Conservation (phyloP, 2,329 filamentous ascomycete species). For the Calonectria henricotiae region DNA sequence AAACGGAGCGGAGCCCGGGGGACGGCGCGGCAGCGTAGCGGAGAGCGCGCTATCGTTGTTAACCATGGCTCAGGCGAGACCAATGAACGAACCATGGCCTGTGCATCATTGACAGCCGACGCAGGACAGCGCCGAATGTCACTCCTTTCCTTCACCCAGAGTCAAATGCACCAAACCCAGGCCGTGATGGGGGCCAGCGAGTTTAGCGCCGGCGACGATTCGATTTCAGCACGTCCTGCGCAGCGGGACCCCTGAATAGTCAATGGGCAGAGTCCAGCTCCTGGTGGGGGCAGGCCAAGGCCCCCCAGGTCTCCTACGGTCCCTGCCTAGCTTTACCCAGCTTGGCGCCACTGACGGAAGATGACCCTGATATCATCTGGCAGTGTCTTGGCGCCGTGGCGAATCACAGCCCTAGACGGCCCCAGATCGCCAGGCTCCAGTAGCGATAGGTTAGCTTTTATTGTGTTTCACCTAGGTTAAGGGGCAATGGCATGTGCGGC, state of each 20-base stretch:
- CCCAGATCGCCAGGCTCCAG: not conserved
- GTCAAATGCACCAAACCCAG: constrained; percentile 23
- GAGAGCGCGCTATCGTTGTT: constrained; percentile 16
- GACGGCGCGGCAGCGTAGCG: constrained; percentile 16
- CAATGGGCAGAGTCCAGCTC: constrained; percentile 15
- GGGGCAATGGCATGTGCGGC: constrained; percentile 14
- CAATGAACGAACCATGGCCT: constrained; percentile 33
- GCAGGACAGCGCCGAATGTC: constrained; percentile 13
- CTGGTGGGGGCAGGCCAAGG: constrained; percentile 22
- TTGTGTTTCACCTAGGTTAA: constrained; percentile 24
- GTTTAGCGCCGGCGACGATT: constrained; percentile 28
- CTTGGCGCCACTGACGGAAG: constrained; percentile 29
- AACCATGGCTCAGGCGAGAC: constrained; percentile 18
- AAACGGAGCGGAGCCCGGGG: constrained; percentile 15
- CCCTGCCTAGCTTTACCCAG: not conserved
- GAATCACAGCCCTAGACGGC: constrained; percentile 16
- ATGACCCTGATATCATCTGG: constrained; percentile 14
- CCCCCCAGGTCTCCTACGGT: constrained; percentile 22
- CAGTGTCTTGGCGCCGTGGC: not conserved
- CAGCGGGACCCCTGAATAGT: constrained; percentile 15
- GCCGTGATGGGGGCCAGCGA: constrained; percentile 9
- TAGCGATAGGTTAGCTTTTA: constrained; percentile 12
- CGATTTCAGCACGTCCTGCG: constrained; percentile 25
- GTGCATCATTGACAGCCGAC: constrained; percentile 26
- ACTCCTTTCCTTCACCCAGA: constrained; percentile 15